Conservation (phyloP, 495 filamentous ascomycete genomes). For the Niebla homalea region DNA sequence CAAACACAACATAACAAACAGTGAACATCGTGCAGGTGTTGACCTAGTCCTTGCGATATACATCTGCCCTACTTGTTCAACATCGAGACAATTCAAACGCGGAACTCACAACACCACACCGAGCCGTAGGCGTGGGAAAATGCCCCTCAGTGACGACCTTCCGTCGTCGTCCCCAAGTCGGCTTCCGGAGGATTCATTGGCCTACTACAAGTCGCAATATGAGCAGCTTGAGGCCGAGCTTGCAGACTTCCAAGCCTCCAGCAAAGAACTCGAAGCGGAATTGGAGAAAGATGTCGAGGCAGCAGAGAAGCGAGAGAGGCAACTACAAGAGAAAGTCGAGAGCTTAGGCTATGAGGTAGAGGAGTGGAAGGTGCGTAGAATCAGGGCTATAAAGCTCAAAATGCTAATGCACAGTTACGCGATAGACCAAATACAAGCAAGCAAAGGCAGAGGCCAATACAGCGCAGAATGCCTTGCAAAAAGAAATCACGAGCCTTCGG, state of each 20-base stretch:
- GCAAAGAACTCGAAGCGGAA: slow-evolving; percentile 85
- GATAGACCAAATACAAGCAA: slow-evolving; percentile 87
- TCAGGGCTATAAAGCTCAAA: background rate
- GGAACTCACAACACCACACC: too few species aligned
- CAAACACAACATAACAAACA: too few species aligned
- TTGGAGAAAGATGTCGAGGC: slow-evolving; percentile 94
- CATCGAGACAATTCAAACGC: too few species aligned
- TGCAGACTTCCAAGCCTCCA: slow-evolving; percentile 86
- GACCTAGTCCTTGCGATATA: too few species aligned
- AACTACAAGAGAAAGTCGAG: slow-evolving; percentile 76
- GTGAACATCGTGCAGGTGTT: too few species aligned
- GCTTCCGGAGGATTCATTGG: slow-evolving; percentile 52
- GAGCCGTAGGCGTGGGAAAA: background rate
- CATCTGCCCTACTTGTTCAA: too few species aligned
- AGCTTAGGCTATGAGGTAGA: slow-evolving; percentile 75
- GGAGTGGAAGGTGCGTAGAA: slow-evolving; percentile 79
- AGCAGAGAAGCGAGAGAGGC: slow-evolving; percentile 81
- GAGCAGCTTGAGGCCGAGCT: slow-evolving; percentile 84
- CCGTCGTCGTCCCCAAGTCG: slow-evolving; percentile 9
- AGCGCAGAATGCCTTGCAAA: slow-evolving; percentile 79
- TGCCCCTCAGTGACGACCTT: background rate
- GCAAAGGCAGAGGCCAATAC: slow-evolving; percentile 72
- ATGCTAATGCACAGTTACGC: slow-evolving; percentile 3
- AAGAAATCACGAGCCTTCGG: slow-evolving; percentile 84
- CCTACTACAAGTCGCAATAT: slow-evolving; percentile 93